phyloP scores from a whole-genome alignment of 1,284 basidiomycete species.

The Mycena citricolor region DNA sequence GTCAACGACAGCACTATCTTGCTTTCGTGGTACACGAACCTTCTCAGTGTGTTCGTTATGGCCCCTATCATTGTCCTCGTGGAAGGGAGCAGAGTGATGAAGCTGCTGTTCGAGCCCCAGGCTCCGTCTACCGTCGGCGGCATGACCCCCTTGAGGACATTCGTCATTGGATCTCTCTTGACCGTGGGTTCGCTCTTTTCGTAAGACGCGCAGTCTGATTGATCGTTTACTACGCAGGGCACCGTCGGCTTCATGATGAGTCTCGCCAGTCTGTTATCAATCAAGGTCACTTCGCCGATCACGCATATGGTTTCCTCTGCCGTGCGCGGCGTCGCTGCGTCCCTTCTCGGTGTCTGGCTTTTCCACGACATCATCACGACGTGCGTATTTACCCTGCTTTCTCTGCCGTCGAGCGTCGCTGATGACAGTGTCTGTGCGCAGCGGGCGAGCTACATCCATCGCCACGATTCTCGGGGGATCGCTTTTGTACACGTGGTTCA shows the following conservation, averaged over 20 bases:
- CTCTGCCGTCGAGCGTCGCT: conserved; percentile 2
- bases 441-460: conserved; percentile 79
- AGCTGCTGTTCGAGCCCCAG: conserved; percentile 53
- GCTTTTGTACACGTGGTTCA: conserved; percentile 84
- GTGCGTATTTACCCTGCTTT: conserved; percentile 46
- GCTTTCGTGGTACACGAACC: conserved; percentile 84
- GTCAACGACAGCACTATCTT: conserved; percentile 78
- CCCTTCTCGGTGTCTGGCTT: conserved; percentile 71
- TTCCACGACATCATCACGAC: conserved; percentile 75
- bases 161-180: conserved; percentile 74
- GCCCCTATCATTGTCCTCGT: conserved; percentile 65
- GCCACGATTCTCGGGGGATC: conserved; percentile 78
- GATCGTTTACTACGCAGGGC: conserved; percentile 56
- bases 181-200: conserved; percentile 52
- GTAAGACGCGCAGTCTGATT: neutral
- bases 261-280: conserved; percentile 84
- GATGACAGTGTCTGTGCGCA: conserved; percentile 31
- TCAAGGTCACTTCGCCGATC: conserved; percentile 90
- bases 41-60: conserved; percentile 67
- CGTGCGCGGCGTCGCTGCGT: conserved; percentile 79
- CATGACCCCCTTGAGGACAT: conserved; percentile 57
- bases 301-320: conserved; percentile 91
- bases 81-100: conserved; percentile 61
- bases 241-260: conserved; percentile 85
- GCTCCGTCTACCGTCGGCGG: conserved; percentile 37